Evolutionary conservation across 768 basidiomycete genomes (phyloP).

Genomic region (Mycena latifolia): DNA sequence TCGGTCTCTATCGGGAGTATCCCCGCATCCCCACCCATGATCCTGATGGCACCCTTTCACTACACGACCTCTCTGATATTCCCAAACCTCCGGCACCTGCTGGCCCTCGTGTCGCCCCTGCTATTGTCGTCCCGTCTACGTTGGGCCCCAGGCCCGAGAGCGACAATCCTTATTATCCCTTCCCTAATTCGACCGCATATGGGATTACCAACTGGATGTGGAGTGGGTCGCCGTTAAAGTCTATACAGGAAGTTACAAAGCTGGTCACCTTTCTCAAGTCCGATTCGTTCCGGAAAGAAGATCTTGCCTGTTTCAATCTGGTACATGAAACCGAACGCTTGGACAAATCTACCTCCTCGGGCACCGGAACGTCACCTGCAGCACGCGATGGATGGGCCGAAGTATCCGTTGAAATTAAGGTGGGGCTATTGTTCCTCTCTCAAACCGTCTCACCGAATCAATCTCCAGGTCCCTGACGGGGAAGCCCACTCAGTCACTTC

Average conservation of each 20-base stretch:
- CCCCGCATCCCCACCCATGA: constrained; percentile 16
- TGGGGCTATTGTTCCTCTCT: too few relatives aligned
- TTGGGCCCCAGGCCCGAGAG: too few relatives aligned
- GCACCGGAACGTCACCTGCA: too few relatives aligned
- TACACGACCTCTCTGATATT: constrained; percentile 21
- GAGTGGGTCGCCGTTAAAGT: constrained; percentile 13
- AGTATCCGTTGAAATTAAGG: constrained; percentile 21
- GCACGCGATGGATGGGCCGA: constrained; percentile 27
- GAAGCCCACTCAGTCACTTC: constrained; percentile 31
- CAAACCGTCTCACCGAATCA: too few relatives aligned
- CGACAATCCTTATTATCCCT: too few relatives aligned
- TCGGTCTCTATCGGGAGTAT: constrained; percentile 27
- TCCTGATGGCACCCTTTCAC: constrained; percentile 13
- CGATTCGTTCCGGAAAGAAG: background rate
- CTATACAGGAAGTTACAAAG: constrained; percentile 1
- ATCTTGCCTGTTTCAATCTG: constrained; percentile 8
- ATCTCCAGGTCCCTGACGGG: constrained; percentile 35
- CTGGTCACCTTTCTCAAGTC: constrained; percentile 11
- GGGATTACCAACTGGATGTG: constrained; percentile 30
- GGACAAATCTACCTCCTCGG: background rate
- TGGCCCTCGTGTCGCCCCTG: too few relatives aligned
- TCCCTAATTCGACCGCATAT: constrained; percentile 8
- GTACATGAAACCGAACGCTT: constrained; percentile 2
- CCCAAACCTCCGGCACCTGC: background rate
- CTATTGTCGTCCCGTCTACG: too few relatives aligned